These are phyloP conservation scores for Camelina laxa DNA, from an alignment of 345 rosid genomes.

Conservation along the genomic window DNA sequence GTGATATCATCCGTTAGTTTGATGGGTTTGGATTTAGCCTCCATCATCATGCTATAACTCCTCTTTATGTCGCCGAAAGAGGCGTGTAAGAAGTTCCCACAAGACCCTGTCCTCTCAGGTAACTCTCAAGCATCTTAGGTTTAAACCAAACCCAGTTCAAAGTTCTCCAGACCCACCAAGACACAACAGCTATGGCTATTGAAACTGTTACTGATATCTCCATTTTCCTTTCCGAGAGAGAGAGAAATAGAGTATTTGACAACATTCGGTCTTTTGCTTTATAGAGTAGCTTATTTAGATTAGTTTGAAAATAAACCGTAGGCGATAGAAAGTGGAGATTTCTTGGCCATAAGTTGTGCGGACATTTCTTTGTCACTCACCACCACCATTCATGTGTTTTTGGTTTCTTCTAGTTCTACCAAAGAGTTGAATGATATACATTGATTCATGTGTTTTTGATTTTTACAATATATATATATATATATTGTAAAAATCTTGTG, in stretches of 20 bases:
- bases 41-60: not conserved
- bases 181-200: not conserved
- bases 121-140: slow-evolving; percentile 7
- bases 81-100: not conserved
- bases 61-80: not conserved
- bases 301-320: too few relatives aligned
- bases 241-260: not conserved
- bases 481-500: too few relatives aligned
- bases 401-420: too few relatives aligned
- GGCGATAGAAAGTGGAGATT: too few relatives aligned
- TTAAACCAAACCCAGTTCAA: not conserved
- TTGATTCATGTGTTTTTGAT: too few relatives aligned
- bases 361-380: too few relatives aligned
- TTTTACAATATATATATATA: too few relatives aligned
- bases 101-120: not conserved
- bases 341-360: too few relatives aligned
- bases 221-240: not conserved
- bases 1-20: slow-evolving; percentile 3
- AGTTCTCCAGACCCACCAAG: not conserved
- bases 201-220: not conserved
- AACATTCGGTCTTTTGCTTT: not conserved
- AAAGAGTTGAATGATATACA: too few relatives aligned
- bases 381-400: too few relatives aligned
- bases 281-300: too few relatives aligned
- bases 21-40: slow-evolving; percentile 1